Evolutionary conservation across 306 rosid genomes (phyloP).

Genomic region (Sesbania bispinosa): DNA sequence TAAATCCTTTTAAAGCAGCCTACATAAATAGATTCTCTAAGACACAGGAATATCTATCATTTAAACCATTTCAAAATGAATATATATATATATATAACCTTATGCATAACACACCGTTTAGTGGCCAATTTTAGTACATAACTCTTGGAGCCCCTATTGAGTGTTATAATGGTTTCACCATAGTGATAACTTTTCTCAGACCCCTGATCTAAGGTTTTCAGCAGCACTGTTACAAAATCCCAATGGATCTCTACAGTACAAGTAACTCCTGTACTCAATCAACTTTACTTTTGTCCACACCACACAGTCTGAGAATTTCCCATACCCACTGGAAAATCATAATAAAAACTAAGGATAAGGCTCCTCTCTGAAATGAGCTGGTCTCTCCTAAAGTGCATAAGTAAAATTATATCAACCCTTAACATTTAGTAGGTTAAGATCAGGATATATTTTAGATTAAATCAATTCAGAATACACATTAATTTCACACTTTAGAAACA

Average conservation of each 20-base stretch:
- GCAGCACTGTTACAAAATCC: neutral
- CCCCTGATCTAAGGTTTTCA: conserved; percentile 10
- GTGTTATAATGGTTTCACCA: neutral
- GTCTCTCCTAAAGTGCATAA: neutral
- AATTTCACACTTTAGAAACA: neutral
- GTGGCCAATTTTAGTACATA: neutral
- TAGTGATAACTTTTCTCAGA: neutral
- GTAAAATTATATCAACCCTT: neutral
- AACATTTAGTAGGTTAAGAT: neutral
- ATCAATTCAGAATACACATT: neutral
- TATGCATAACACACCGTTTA: neutral
- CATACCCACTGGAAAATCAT: neutral
- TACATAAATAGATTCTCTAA: neutral
- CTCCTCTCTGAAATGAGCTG: neutral
- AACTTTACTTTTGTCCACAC: neutral
- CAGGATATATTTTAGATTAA: neutral
- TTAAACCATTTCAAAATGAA: neutral
- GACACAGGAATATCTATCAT: neutral
- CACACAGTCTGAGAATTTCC: neutral
- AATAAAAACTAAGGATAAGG: neutral
- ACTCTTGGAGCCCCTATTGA: neutral
- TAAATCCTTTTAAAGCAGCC: neutral
- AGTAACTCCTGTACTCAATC: neutral
- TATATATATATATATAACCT: conserved; percentile 2
- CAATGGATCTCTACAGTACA: neutral